Evolutionary conservation across 2,329 filamentous ascomycete genomes (phyloP).

Genomic region (Penicillium fuscoglaucum): DNA sequence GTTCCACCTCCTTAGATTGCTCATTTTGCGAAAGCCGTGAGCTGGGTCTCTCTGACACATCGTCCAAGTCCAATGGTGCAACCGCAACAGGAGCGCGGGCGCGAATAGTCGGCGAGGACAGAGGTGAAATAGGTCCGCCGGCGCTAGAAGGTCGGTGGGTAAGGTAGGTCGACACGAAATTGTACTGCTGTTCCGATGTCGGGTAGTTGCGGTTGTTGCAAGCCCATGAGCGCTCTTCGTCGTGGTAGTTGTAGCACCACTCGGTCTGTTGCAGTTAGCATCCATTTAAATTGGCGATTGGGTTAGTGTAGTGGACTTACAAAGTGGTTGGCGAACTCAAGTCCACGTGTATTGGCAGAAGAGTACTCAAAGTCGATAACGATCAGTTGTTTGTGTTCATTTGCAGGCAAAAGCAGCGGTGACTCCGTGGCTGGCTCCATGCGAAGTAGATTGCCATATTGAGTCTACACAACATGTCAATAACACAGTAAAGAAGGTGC

Average conservation of each 20-base stretch:
- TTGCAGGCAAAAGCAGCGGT: conserved; percentile 81
- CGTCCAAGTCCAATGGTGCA: conserved; percentile 77
- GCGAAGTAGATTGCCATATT: conserved; percentile 96
- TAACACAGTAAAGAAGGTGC: conserved; percentile 13
- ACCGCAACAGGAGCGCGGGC: conserved; percentile 54
- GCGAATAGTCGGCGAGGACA: conserved; percentile 49
- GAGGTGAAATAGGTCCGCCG: conserved; percentile 27
- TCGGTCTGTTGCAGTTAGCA: conserved; percentile 60
- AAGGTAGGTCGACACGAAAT: conserved; percentile 84
- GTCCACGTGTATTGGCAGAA: conserved; percentile 78
- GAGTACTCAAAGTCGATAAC: conserved; percentile 99
- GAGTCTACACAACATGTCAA: conserved; percentile 62
- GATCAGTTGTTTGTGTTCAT: conserved; percentile 92
- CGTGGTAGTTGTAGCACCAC: conserved; percentile 98
- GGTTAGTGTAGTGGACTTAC: conserved; percentile 45
- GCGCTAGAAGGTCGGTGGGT: conserved; percentile 67
- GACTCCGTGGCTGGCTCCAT: conserved; percentile 70
- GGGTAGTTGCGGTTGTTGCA: conserved; percentile 75
- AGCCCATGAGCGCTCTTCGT: conserved; percentile 62
- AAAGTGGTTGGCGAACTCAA: conserved; percentile 98
- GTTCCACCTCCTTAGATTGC: conserved; percentile 60
- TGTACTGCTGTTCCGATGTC: conserved; percentile 73
- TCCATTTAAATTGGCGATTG: neutral
- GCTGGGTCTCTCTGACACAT: conserved; percentile 54
- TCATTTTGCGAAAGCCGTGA: conserved; percentile 60